Conservation (phyloP, 1,284 basidiomycete genomes). For the Ustilago vetiveriae region DNA sequence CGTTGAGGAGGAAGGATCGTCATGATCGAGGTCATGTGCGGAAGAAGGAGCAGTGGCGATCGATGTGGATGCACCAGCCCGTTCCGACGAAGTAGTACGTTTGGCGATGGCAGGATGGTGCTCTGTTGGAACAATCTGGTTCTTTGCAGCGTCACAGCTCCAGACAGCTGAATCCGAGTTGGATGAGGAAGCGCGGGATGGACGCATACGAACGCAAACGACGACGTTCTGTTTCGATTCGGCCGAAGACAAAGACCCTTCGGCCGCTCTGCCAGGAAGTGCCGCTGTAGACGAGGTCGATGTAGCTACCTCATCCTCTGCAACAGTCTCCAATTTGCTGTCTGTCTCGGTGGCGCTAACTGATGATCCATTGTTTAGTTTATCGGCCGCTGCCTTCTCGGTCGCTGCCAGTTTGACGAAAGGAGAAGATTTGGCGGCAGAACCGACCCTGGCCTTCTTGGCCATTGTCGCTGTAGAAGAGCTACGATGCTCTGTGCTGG, state of each 20-base stretch:
- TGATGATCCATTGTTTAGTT: background rate
- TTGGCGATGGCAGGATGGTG: conserved; percentile 63
- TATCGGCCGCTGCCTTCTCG: background rate
- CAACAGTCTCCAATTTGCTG: conserved; percentile 18
- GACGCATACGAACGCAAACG: conserved; percentile 63
- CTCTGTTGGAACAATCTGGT: conserved; percentile 59
- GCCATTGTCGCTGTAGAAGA: conserved; percentile 14
- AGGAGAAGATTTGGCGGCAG: conserved; percentile 34
- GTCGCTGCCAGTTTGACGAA: conserved; percentile 21
- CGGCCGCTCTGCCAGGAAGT: conserved; percentile 5
- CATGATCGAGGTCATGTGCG: conserved; percentile 25
- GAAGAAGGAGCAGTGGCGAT: conserved; percentile 7
- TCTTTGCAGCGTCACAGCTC: conserved; percentile 44
- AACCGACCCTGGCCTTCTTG: conserved; percentile 47
- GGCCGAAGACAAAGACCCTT: conserved; percentile 4
- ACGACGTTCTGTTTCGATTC: conserved; percentile 60
- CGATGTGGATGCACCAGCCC: conserved; percentile 19
- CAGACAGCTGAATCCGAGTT: conserved; percentile 37
- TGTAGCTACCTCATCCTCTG: conserved; percentile 13
- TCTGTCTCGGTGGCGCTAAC: no score
- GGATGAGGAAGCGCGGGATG: conserved; percentile 19
- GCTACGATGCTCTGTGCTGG: conserved; percentile 13
- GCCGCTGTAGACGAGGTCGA: background rate
- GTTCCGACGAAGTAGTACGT: conserved; percentile 51
- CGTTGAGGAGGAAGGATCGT: conserved; percentile 32